phyloP scores from a whole-genome alignment of 352 stramenopile genomes.

The Globisporangium megalacanthum region DNA sequence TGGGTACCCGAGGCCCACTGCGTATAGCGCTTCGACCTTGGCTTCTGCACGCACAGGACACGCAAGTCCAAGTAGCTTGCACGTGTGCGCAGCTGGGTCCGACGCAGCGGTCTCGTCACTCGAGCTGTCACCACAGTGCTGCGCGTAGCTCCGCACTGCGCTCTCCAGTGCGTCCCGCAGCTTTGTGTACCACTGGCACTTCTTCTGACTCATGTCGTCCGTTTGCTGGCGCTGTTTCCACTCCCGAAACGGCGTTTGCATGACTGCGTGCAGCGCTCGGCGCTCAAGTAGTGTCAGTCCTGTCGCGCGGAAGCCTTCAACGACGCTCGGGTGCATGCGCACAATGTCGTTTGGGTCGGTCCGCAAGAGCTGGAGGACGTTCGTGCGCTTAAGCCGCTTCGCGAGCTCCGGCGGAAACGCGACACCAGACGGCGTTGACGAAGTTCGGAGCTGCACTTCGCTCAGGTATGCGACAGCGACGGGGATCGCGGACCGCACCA shows the following conservation, averaged over 20 bases:
- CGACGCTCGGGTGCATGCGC: slow-evolving; percentile 79
- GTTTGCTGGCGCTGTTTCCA: slow-evolving; percentile 72
- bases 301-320: slow-evolving; percentile 53
- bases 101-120: not conserved
- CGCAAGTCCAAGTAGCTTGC: slow-evolving; percentile 31
- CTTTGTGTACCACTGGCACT: slow-evolving; percentile 81
- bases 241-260: slow-evolving; percentile 41
- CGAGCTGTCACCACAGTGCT: slow-evolving; percentile 14
- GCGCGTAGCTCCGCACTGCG: slow-evolving; percentile 23
- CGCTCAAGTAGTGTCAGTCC: slow-evolving; percentile 80
- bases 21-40: slow-evolving; percentile 40
- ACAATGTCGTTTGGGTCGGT: slow-evolving; percentile 64
- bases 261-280: slow-evolving; percentile 75
- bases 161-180: slow-evolving; percentile 53
- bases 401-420: slow-evolving; percentile 63
- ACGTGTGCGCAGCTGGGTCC: slow-evolving; percentile 19
- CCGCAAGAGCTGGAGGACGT: slow-evolving; percentile 79
- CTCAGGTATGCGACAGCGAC: slow-evolving; percentile 77
- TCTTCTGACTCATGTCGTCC: slow-evolving; percentile 78
- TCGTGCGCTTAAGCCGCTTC: slow-evolving; percentile 85
- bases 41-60: slow-evolving; percentile 50
- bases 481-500: slow-evolving; percentile 70
- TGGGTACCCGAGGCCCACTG: slow-evolving; percentile 41
- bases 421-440: slow-evolving; percentile 54
- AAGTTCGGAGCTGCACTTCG: slow-evolving; percentile 54